These are phyloP conservation scores for Elongisporangium undulatum DNA, from an alignment of 352 stramenopile genomes.

Conservation along the genomic window DNA sequence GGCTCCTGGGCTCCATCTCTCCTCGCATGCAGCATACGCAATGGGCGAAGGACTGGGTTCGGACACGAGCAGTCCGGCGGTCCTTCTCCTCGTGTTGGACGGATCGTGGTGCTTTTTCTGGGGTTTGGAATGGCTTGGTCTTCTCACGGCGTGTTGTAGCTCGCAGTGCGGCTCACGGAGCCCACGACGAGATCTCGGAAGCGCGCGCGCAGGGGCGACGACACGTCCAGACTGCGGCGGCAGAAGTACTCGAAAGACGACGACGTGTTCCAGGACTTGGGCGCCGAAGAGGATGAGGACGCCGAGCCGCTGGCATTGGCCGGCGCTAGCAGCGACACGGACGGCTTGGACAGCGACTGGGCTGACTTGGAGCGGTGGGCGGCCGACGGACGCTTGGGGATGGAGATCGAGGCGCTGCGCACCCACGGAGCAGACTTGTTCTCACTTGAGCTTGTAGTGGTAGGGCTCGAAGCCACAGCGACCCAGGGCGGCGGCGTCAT, in stretches of 20 bases:
- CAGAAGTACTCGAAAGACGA: constrained; percentile 57
- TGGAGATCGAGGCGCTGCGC: constrained; percentile 45
- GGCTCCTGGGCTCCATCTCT: not conserved
- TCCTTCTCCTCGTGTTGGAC: constrained; percentile 5
- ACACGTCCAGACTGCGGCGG: constrained; percentile 62
- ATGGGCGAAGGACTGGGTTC: too few relatives aligned
- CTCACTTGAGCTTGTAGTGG: constrained; percentile 7
- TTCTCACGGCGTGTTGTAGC: constrained; percentile 48
- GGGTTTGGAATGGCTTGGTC: constrained; percentile 4
- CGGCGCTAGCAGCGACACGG: constrained; percentile 16
- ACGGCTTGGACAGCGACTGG: constrained; percentile 21
- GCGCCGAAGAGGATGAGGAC: constrained; percentile 39
- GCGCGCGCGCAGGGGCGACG: constrained; percentile 46
- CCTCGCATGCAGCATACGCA: constrained; percentile 1
- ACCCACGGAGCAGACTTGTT: not conserved
- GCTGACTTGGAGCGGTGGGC: constrained; percentile 4
- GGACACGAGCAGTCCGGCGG: constrained; percentile 4
- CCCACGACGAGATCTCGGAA: constrained; percentile 63
- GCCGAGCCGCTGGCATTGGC: constrained; percentile 15
- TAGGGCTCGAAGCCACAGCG: constrained; percentile 24
- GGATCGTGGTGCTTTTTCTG: constrained; percentile 5
- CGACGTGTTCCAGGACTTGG: constrained; percentile 36
- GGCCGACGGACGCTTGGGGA: constrained; percentile 20
- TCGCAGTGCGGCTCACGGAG: constrained; percentile 40
- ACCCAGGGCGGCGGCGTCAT: constrained; percentile 21